Base-by-base conservation (phyloP, 169 alveolate genomes). In the Eimeria maxima region DNA sequence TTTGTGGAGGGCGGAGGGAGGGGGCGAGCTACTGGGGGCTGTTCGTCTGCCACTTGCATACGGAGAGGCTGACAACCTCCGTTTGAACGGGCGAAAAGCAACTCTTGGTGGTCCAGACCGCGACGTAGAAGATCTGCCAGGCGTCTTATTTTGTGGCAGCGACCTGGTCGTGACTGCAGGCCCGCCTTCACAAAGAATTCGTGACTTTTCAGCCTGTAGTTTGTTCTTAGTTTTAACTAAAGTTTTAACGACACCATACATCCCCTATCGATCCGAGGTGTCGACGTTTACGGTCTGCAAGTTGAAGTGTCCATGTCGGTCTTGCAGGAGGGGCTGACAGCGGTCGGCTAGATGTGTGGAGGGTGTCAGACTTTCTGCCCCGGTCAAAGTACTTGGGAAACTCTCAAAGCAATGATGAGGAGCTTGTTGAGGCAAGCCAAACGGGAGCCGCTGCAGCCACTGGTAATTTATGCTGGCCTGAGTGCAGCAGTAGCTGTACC, bases 81-180 rank as follows among this genome's bases (percentile, higher is more conserved):
- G 53, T 50, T 10, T 33, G 33, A 86, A 38, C 60, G 33, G 44
- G 33, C 74, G 14, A 16, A n/a, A 33, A 16, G n/a, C 63, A 38
- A 22, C 65, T 53, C n/a, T 33, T 38, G 57, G 74, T 29, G 27
- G 4, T n/a, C 78, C 81, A 33, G 47, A 42, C 65, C 80, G 27
- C 47, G 78, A 55, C 18, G 74, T 29, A 60, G 90, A 81, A 50
- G 73, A 55, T 13, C 33, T 50, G 27, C 93, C 93, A 24, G 93
- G 80, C 45, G 80, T 86, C 20, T 57, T 86, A 45, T 86, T 86
- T 47, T 86, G 93, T 38, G 93, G 93, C 45, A 33, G 81, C 60
- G 93, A 86, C 47, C 69, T 57, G 60, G 47, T 86, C 47, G 93
- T 86, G 38, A 86, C 93, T 86, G 93, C 93, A 10, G 93, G 93